Conservation (phyloP, 345 rosid genomes). For the Dovyalis caffra region DNA sequence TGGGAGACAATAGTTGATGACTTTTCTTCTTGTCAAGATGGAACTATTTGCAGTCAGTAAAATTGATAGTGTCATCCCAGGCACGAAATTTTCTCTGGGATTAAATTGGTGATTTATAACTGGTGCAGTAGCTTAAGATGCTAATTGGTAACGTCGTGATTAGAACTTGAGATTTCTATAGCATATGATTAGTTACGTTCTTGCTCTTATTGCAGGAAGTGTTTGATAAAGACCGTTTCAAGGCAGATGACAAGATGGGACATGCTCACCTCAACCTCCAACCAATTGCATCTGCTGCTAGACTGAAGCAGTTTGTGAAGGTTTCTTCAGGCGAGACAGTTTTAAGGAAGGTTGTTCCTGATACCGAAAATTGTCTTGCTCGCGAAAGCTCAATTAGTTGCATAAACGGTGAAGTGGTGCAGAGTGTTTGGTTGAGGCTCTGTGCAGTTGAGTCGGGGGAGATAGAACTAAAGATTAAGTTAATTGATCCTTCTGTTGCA, state of each 20-base stretch:
- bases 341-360: slow-evolving; percentile 78
- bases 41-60: not conserved
- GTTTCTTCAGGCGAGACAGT: slow-evolving; percentile 69
- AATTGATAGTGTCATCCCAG: not conserved
- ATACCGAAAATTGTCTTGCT: slow-evolving; percentile 70
- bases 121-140: not conserved
- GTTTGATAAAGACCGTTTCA: slow-evolving; percentile 92
- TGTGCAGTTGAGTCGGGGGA: slow-evolving; percentile 88
- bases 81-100: not conserved
- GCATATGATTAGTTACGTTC: not conserved
- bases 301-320: slow-evolving; percentile 67
- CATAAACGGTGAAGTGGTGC: slow-evolving; percentile 77
- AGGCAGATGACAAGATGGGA: slow-evolving; percentile 99
- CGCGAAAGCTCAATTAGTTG: slow-evolving; percentile 80
- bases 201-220: slow-evolving; percentile 65
- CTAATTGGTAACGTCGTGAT: not conserved
- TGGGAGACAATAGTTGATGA: not conserved
- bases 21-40: not conserved
- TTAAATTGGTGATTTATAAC: not conserved
- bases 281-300: slow-evolving; percentile 75
- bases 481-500: slow-evolving; percentile 43
- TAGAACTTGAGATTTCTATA: not conserved
- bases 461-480: slow-evolving; percentile 74
- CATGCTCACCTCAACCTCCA: slow-evolving; percentile 81
- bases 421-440: slow-evolving; percentile 83